These are phyloP conservation scores for Kluyveromyces aestuarii DNA, from an alignment of 805 yeast genomes.

Conservation along the genomic window DNA sequence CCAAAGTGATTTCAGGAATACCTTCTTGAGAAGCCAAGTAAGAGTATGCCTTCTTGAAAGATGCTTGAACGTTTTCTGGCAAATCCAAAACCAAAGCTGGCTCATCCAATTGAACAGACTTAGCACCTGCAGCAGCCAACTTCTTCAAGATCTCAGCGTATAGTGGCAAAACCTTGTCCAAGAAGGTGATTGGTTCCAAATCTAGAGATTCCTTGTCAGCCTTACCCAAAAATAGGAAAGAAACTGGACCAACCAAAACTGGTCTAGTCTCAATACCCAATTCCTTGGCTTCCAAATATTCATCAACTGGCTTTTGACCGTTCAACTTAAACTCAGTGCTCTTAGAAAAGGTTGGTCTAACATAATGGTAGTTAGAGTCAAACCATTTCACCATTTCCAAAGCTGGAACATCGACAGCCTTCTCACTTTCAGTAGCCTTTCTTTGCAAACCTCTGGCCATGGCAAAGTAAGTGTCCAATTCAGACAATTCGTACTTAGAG, in stretches of 20 bases:
- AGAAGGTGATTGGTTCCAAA: constrained; percentile 83
- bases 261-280: constrained; percentile 97
- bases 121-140: constrained; percentile 92
- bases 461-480: constrained; percentile 90
- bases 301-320: constrained; percentile 94
- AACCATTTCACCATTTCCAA: constrained; percentile 99
- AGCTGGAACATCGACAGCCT: constrained; percentile 97
- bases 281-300: constrained; percentile 95
- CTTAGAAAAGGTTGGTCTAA: constrained; percentile 97
- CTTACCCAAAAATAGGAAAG: constrained; percentile 92
- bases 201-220: constrained; percentile 96
- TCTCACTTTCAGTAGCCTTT: constrained; percentile 76
- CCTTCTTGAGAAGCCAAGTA: constrained; percentile 52
- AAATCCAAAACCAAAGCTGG: constrained; percentile 93
- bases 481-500: constrained; percentile 80
- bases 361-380: constrained; percentile 99
- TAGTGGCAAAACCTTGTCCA: constrained; percentile 86
- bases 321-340: constrained; percentile 92
- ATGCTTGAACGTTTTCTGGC: constrained; percentile 72
- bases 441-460: constrained; percentile 99
- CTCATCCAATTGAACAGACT: constrained; percentile 92
- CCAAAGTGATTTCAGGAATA: constrained; percentile 70
- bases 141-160: constrained; percentile 83
- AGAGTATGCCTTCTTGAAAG: constrained; percentile 83
- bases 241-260: constrained; percentile 92